These are phyloP conservation scores for Cucumis sativus DNA, from an alignment of 306 rosid genomes.

Conservation along the genomic window Cucumber_9930_V3 NC_026656.2:14717001-14717500, in stretches of 20 bases:
- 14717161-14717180: neutral
- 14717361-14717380: neutral
- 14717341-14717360: neutral
- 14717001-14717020: neutral
- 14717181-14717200: neutral
- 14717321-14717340: neutral
- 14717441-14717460: neutral
- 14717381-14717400: neutral
- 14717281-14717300: neutral
- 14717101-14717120: neutral
- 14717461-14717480: constrained; percentile 1
- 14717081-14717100: neutral
- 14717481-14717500: neutral
- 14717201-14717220: neutral
- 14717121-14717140: too few relatives aligned
- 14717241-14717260: neutral
- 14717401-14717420: neutral
- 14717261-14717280: neutral
- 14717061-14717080: neutral
- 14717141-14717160: neutral
- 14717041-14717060: neutral
- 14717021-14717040: neutral
- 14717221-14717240: neutral
- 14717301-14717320: neutral
- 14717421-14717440: neutral